Evolutionary conservation across 805 yeast species (phyloP), one percentile per base, ranked within the genome.

Genomic region (Priceomyces fermenticarens): DNA sequence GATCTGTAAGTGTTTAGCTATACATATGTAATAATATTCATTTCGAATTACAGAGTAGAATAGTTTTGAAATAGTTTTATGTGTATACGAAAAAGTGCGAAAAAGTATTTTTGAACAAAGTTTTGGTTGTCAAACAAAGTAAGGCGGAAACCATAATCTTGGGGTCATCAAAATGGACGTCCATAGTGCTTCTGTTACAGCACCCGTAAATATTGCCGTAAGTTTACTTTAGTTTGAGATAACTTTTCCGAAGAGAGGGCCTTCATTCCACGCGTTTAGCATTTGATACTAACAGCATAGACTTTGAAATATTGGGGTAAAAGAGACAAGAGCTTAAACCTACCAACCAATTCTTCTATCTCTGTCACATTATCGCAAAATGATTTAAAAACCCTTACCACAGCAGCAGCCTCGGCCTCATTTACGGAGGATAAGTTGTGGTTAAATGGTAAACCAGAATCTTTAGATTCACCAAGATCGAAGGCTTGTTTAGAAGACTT

Each of bases 281-380:
- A n/a, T 15, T 17, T 16, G 6, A 16, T 46, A 46, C 53, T 45
- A 44, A 47, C 48, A 26, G 8, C 11, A 10, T 47, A 82, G 81
- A 93, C 98, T 30, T 75, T 93, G 49, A 93, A 93, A 68, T 93
- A 93, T 72, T 93, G 99, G 99, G 99, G 99, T 36, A 93, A 93
- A 67, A 80, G 99, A 58, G 98, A 93, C 65, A 83, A 81, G 47
- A 71, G 73, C 36, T 78, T 93, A 56, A 93, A 93, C 59, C 72
- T 93, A 39, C 99, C 99, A 36, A 93, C 99, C 40, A 93, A 93
- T 70, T 86, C 95, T 10, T 89, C 97, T 23, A 89, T 93, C 51
- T 88, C 97, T 15, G 97, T 93, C 36, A 93, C 99, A 8, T 73
- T 93, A 47, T 79, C 95, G 3, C 98, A 91, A 65, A 80, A 83